These are phyloP conservation scores for Plasmodium gaboni DNA, from an alignment of 169 alveolate species.

Conservation along the genomic window DNA sequence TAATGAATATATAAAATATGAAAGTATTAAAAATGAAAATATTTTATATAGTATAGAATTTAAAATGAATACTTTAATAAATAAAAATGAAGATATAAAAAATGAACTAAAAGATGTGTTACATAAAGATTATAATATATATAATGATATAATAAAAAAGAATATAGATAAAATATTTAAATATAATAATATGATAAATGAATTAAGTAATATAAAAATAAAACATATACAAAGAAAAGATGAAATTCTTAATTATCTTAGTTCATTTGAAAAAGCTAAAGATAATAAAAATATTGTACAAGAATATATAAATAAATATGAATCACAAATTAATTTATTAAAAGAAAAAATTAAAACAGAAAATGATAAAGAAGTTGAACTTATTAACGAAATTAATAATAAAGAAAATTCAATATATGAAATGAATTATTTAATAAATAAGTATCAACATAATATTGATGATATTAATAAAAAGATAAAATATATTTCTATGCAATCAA, in stretches of 20 bases:
- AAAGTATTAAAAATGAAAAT: conserved; percentile 76
- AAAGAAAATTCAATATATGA: conserved; percentile 59
- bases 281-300: conserved; percentile 39
- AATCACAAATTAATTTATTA: conserved; percentile 6
- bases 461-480: conserved; percentile 24
- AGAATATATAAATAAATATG: conserved; percentile 40
- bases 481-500: conserved; percentile 12
- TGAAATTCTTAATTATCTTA: conserved; percentile 15
- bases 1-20: conserved; percentile 76
- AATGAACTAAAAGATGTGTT: conserved; percentile 43
- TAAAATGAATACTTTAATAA: conserved; percentile 22
- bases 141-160: conserved; percentile 56
- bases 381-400: conserved; percentile 26
- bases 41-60: conserved; percentile 75
- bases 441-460: conserved; percentile 9
- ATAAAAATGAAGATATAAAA: conserved; percentile 50
- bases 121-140: conserved; percentile 45
- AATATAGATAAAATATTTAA: conserved; percentile 64
- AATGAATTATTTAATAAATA: conserved; percentile 27
- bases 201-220: conserved; percentile 21
- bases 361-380: conserved; percentile 17
- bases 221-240: conserved; percentile 15
- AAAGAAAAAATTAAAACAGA: conserved; percentile 39
- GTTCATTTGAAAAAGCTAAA: conserved; percentile 45
- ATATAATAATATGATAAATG: conserved; percentile 73